A percentile compares a stretch with the other conserved stretches of the same genome.
These are phyloP conservation scores for Dioscorea zingiberensis DNA, from an alignment of 106 monocot species.

Conservation along the genomic window DNA sequence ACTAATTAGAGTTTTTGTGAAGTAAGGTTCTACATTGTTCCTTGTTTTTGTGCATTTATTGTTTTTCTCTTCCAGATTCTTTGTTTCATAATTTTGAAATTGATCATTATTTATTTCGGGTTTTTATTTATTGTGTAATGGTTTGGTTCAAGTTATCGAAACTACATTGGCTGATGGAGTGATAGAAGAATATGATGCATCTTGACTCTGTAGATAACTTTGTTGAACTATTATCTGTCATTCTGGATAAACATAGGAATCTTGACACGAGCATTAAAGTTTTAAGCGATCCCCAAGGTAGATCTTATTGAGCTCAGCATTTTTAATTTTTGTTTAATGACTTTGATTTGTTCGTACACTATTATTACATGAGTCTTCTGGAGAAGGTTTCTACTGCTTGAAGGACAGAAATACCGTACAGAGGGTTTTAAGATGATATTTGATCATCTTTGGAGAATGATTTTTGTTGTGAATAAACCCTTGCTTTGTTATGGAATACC, in stretches of 20 bases:
- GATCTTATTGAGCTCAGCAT: background rate
- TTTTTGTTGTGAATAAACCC: too few relatives aligned
- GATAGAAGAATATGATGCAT: conserved; percentile 15
- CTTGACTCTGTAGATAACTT: conserved; percentile 14
- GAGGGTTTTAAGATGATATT: too few relatives aligned
- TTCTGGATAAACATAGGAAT: conserved; percentile 15
- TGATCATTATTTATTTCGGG: background rate
- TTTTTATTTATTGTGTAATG: conserved; percentile 22
- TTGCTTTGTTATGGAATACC: too few relatives aligned
- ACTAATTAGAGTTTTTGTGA: background rate
- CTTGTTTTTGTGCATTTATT: too few relatives aligned
- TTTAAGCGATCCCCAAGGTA: conserved; percentile 49
- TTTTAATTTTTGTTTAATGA: background rate
- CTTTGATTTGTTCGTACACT: conserved; percentile 7
- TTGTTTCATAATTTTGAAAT: background rate
- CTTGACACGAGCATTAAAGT: conserved; percentile 13
- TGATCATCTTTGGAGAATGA: too few relatives aligned
- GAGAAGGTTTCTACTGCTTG: conserved; percentile 33
- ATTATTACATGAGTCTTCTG: conserved; percentile 2
- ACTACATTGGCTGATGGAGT: conserved; percentile 26
- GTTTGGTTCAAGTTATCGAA: conserved; percentile 44
- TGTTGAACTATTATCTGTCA: conserved; percentile 37
- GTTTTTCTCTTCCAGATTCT: background rate
- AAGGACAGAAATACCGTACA: conserved; percentile 36
- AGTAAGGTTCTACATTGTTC: too few relatives aligned